phyloP scores from a whole-genome alignment of 2,329 filamentous ascomycete species.

The Podosphaera aphanis region DNA sequence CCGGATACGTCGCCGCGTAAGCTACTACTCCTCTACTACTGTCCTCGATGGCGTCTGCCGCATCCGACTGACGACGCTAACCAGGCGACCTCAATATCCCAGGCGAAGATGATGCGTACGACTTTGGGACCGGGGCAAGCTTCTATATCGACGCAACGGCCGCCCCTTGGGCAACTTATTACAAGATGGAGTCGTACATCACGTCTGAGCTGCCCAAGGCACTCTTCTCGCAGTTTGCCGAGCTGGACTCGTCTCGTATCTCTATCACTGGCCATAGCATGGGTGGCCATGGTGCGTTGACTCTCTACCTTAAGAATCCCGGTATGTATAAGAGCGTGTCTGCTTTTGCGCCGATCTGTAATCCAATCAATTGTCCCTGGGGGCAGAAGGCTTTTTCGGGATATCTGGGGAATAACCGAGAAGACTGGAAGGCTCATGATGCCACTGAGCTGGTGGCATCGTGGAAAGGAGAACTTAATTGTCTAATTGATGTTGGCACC shows the following conservation, averaged over 20 bases:
- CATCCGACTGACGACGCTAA: too few relatives aligned
- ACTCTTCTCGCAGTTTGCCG: slow-evolving; percentile 48
- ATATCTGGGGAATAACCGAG: slow-evolving; percentile 59
- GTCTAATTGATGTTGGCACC: slow-evolving; percentile 79
- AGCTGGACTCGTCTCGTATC: slow-evolving; percentile 46
- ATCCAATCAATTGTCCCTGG: slow-evolving; percentile 73
- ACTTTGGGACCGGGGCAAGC: slow-evolving; percentile 77
- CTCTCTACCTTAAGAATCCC: slow-evolving; percentile 76
- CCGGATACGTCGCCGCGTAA: slow-evolving; percentile 81
- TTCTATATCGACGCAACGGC: slow-evolving; percentile 82
- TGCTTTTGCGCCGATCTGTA: slow-evolving; percentile 75
- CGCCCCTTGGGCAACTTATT: slow-evolving; percentile 50
- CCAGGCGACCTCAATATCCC: slow-evolving; percentile 50
- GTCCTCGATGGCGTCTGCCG: too few relatives aligned
- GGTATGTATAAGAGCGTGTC: slow-evolving; percentile 73
- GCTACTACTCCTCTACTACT: too few relatives aligned
- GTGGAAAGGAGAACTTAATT: slow-evolving; percentile 47
- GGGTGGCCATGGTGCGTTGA: slow-evolving; percentile 89
- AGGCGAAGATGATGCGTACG: slow-evolving; percentile 70
- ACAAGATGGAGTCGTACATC: slow-evolving; percentile 90
- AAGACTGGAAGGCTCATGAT: slow-evolving; percentile 72
- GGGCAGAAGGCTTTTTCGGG: slow-evolving; percentile 85
- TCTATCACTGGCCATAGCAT: slow-evolving; percentile 88
- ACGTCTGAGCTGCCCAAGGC: slow-evolving; percentile 62
- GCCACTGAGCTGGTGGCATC: slow-evolving; percentile 68